phyloP scores from a whole-genome alignment of 495 filamentous ascomycete species.

The Bombardia bombarda region DNA sequence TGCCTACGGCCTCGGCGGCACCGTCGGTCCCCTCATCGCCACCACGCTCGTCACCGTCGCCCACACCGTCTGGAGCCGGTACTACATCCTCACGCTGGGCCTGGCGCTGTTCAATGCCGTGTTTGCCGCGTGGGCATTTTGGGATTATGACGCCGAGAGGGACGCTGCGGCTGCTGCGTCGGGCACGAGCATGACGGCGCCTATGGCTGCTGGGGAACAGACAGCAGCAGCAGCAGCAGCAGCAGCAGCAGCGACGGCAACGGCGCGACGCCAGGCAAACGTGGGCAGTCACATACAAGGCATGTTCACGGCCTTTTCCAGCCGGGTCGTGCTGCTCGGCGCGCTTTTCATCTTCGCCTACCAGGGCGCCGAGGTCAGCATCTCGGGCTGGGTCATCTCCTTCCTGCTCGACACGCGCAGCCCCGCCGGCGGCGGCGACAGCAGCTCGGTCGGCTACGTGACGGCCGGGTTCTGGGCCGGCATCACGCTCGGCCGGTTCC shows the following conservation, averaged over 20 bases:
- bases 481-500: constrained; percentile 65
- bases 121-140: constrained; percentile 51
- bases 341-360: constrained; percentile 76
- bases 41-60: constrained; percentile 50
- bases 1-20: constrained; percentile 66
- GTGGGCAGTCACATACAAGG: constrained; percentile 7
- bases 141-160: constrained; percentile 43
- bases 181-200: background rate
- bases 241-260: background rate
- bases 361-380: constrained; percentile 69
- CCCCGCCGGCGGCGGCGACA: constrained; percentile 40
- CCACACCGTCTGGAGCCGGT: constrained; percentile 45
- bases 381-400: constrained; percentile 76
- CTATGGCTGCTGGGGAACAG: background rate
- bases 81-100: constrained; percentile 50
- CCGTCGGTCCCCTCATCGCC: constrained; percentile 60
- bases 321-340: constrained; percentile 56
- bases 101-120: constrained; percentile 41
- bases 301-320: constrained; percentile 40
- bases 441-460: constrained; percentile 65
- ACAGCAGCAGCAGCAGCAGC: background rate
- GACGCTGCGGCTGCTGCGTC: background rate
- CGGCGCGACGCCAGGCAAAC: background rate
- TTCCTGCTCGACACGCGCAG: constrained; percentile 64
- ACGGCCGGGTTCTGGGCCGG: constrained; percentile 79